Evolutionary conservation across 225 moss, liverwort and hornwort genomes (phyloP).

Genomic region (Rhytidiadelphus loreus): DNA sequence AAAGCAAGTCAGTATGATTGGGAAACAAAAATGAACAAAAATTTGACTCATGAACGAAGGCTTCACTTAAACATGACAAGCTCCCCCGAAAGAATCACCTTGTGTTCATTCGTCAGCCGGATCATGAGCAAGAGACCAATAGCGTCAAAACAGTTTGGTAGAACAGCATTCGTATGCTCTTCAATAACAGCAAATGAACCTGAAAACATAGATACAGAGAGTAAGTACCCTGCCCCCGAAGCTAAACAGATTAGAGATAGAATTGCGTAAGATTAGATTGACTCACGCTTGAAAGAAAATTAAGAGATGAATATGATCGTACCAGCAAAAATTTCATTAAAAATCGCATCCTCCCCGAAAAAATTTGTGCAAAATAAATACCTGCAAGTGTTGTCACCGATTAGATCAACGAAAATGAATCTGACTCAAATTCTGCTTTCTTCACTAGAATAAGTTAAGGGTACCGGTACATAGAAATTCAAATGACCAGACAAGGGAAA

Average conservation of each 20-base stretch:
- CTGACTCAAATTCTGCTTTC: background rate
- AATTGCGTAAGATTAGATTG: background rate
- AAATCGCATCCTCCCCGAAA: constrained; percentile 87
- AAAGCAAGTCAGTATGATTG: background rate
- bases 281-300: background rate
- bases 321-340: constrained; percentile 90
- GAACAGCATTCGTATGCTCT: constrained; percentile 74
- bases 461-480: background rate
- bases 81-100: constrained; percentile 24
- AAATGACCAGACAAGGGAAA: background rate
- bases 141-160: constrained; percentile 96
- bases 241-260: background rate
- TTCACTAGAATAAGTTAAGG: background rate
- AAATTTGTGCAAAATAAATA: constrained; percentile 91
- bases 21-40: background rate
- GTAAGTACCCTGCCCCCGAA: background rate
- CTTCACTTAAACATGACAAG: background rate
- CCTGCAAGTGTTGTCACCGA: constrained; percentile 25
- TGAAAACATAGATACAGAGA: constrained; percentile 6
- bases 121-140: constrained; percentile 98
- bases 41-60: background rate
- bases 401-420: background rate
- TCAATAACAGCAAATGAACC: constrained; percentile 92
- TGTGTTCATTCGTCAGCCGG: constrained; percentile 92
- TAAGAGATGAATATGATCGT: background rate